phyloP scores from a whole-genome alignment of 352 stramenopile species.

The Thalassiosira livingstoniorum region DNA sequence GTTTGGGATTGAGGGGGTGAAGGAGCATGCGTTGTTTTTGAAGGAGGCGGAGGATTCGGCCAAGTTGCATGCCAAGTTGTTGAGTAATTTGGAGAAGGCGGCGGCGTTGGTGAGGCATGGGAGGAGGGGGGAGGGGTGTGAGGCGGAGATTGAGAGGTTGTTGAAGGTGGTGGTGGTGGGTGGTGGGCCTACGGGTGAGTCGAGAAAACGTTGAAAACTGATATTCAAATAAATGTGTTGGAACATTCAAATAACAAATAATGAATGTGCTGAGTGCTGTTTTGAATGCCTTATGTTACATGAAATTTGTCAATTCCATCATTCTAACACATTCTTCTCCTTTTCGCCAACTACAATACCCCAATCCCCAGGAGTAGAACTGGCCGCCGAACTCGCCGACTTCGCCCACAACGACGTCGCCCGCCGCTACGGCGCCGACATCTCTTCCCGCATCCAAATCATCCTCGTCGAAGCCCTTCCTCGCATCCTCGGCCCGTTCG shows the following conservation, averaged over 20 bases:
- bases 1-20: slow-evolving; percentile 77
- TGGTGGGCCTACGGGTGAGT: slow-evolving; percentile 78
- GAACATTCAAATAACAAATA: too few relatives aligned
- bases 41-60: slow-evolving; percentile 72
- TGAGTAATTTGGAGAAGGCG: slow-evolving; percentile 76
- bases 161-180: slow-evolving; percentile 79
- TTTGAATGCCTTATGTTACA: too few relatives aligned
- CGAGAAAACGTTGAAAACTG: too few relatives aligned
- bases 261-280: too few relatives aligned
- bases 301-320: too few relatives aligned
- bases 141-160: slow-evolving; percentile 57
- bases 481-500: slow-evolving; percentile 69
- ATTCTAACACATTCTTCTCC: too few relatives aligned
- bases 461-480: slow-evolving; percentile 79
- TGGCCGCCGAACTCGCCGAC: slow-evolving; percentile 75
- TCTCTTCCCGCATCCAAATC: slow-evolving; percentile 72
- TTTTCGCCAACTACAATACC: too few relatives aligned
- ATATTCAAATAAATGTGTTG: too few relatives aligned
- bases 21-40: slow-evolving; percentile 77
- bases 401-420: slow-evolving; percentile 75
- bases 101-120: slow-evolving; percentile 51
- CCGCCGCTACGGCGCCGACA: slow-evolving; percentile 63
- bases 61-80: slow-evolving; percentile 61
- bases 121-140: slow-evolving; percentile 14
- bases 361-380: too few relatives aligned